Conservation (phyloP, 306 rosid genomes). For the Herpetospermum pedunculosum region DNA sequence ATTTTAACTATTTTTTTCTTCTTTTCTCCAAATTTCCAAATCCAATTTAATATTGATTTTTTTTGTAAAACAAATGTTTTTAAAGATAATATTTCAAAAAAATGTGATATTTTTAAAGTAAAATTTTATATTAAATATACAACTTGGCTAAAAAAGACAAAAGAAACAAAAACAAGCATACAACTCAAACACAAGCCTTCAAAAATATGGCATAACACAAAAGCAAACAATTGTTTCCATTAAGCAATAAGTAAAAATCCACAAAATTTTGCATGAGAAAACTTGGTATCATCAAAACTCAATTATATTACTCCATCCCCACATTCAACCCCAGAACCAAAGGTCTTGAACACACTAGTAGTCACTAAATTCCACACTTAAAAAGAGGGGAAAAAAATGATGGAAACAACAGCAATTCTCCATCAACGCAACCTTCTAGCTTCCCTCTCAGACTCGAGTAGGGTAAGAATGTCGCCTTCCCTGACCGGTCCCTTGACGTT, state of each 20-base stretch:
- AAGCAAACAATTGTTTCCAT: neutral
- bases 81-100: too few relatives aligned
- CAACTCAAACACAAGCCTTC: neutral
- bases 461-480: constrained; percentile 15
- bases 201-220: neutral
- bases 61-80: too few relatives aligned
- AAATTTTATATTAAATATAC: too few relatives aligned
- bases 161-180: too few relatives aligned
- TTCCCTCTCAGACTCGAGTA: constrained; percentile 15
- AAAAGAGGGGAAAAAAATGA: neutral
- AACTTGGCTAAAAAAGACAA: too few relatives aligned
- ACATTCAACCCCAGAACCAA: neutral
- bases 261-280: neutral
- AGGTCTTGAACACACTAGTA: neutral
- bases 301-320: neutral
- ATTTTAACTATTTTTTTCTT: too few relatives aligned
- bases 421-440: constrained; percentile 14
- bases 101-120: too few relatives aligned
- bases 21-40: too few relatives aligned
- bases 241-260: neutral
- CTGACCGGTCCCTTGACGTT: constrained; percentile 15
- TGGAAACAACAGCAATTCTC: neutral
- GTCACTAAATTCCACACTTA: neutral
- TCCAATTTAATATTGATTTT: too few relatives aligned
- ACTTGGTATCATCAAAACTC: neutral